Evolutionary conservation across 805 yeast genomes (phyloP).

Genomic region (Millerozyma acaciae): DNA sequence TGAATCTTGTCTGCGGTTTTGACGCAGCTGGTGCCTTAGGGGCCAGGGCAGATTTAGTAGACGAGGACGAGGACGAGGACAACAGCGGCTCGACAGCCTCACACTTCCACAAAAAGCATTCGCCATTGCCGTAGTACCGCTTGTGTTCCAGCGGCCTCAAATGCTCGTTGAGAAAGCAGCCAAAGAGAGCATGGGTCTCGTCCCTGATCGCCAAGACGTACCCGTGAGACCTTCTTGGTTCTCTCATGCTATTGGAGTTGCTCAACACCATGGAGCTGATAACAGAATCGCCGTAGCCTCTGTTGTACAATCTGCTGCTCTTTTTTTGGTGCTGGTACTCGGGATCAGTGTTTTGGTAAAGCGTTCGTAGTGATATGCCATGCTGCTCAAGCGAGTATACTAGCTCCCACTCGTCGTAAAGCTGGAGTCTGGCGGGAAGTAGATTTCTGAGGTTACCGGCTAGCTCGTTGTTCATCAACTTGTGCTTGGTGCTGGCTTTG

Average conservation of each 20-base stretch:
- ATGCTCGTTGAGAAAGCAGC: slow-evolving; percentile 73
- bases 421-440: slow-evolving; percentile 75
- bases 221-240: slow-evolving; percentile 48
- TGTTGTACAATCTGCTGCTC: background rate
- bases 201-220: slow-evolving; percentile 75
- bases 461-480: slow-evolving; percentile 55
- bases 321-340: slow-evolving; percentile 23
- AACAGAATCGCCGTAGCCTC: slow-evolving; percentile 35
- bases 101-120: slow-evolving; percentile 88
- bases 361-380: slow-evolving; percentile 80
- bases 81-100: slow-evolving; percentile 28
- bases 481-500: slow-evolving; percentile 49
- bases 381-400: slow-evolving; percentile 86
- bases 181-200: slow-evolving; percentile 59
- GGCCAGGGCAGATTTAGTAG: background rate
- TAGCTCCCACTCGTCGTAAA: slow-evolving; percentile 73
- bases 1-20: slow-evolving; percentile 44
- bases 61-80: slow-evolving; percentile 2
- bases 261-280: slow-evolving; percentile 29
- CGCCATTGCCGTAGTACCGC: slow-evolving; percentile 89
- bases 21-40: background rate
- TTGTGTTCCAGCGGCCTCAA: slow-evolving; percentile 67
- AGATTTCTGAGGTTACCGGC: slow-evolving; percentile 72
- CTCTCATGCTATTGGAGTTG: slow-evolving; percentile 11
- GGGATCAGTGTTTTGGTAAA: slow-evolving; percentile 58